Evolutionary conservation across 768 basidiomycete genomes (phyloP), one percentile per base, ranked within the genome.

Genomic region (Ramaria rubella): DNA sequence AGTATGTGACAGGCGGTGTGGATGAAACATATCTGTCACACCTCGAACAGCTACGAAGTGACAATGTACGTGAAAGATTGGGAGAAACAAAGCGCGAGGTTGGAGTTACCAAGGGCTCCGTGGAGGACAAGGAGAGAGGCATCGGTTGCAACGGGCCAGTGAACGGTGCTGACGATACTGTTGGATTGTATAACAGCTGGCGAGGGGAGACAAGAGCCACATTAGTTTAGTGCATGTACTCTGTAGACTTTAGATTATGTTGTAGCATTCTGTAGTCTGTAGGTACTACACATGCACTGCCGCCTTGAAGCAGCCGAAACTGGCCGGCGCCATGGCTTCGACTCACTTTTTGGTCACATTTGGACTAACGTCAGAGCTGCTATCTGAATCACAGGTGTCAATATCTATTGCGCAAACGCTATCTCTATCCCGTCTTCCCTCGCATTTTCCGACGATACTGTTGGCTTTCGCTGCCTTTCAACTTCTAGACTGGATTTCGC

Each of bases 1-100:
- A 96, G 68, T 99, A 99, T 68, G 82, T 98, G 50, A 99, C 95
- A 1, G 95, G 96, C 17, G 88, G 87, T 15, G 87, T 99, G 24
- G 84, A 90, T 63, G 87, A 90, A 61, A 77, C 66, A 44, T 98
- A 99, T 72, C 75, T 99, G 48, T 68, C 73, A 34, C 74, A 82
- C 58, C 65, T 99, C 38, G 91, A 97, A 69, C 74, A 72, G 34
- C 65, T 91, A 55, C 81, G 96, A 19, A 86, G 87, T 34, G 95
- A 98, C 65, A 88, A 90, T 64, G 79, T 80, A 26, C 87, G 92
- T 68, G 71, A 72, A 23, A 24, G 31, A 45, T 15, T 21, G 5
- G 44, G 36, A 29, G 55, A 54, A 26, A 43, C 31, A 9, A 14
- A 46, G 26, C 27, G 21, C 17, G 55, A 38, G 46, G 5, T 23